phyloP scores from a whole-genome alignment of 2,329 filamentous ascomycete genomes.

The Dactylellina sp. region DNA sequence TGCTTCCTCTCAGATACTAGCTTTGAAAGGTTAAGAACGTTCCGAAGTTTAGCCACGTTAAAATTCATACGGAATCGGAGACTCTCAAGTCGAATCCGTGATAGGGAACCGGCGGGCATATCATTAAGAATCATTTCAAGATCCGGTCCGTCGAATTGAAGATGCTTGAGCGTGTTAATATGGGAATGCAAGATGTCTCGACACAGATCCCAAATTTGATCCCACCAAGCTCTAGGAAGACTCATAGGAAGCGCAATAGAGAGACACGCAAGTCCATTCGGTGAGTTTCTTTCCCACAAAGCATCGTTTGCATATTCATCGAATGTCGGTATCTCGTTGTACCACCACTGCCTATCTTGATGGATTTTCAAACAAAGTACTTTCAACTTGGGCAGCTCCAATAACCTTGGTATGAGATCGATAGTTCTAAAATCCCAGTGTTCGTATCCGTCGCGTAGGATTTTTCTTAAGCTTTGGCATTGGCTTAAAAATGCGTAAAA shows the following conservation, averaged over 20 bases:
- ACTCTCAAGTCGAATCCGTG: conserved; percentile 12
- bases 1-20: neutral
- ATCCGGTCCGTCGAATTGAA: conserved; percentile 38
- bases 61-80: conserved; percentile 31
- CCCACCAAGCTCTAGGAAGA: conserved; percentile 30
- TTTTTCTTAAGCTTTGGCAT: conserved; percentile 34
- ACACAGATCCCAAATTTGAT: conserved; percentile 36
- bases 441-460: conserved; percentile 46
- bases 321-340: conserved; percentile 33
- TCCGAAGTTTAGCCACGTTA: conserved; percentile 9
- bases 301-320: conserved; percentile 30
- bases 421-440: conserved; percentile 19
- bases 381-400: conserved; percentile 31
- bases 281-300: neutral
- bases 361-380: conserved; percentile 48
- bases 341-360: conserved; percentile 24
- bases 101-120: conserved; percentile 7
- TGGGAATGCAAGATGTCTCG: conserved; percentile 16
- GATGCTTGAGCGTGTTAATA: conserved; percentile 25
- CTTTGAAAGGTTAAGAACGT: conserved; percentile 6
- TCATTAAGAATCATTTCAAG: conserved; percentile 18
- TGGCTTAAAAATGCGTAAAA: conserved; percentile 32
- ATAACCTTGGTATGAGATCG: conserved; percentile 20
- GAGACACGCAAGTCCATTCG: conserved; percentile 32
- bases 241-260: conserved; percentile 34